These are phyloP conservation scores for Collybia sordida DNA, from an alignment of 768 basidiomycete species.

Conservation along the genomic window DNA sequence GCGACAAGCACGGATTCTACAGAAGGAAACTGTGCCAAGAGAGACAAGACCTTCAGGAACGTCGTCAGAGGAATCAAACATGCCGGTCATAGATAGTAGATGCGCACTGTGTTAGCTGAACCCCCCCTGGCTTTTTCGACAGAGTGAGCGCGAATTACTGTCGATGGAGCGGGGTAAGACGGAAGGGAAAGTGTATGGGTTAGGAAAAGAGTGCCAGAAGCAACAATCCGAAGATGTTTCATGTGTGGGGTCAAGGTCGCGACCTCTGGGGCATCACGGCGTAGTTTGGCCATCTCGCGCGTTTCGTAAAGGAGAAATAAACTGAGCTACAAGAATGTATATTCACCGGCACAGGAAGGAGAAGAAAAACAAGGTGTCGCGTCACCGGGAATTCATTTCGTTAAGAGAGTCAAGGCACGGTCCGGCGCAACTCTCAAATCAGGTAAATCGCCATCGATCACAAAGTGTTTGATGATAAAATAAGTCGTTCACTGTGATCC, in stretches of 20 bases:
- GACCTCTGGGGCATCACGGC: slow-evolving; percentile 39
- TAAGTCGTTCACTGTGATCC: too few species aligned
- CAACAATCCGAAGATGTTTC: slow-evolving; percentile 68
- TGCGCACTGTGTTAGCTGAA: slow-evolving; percentile 55
- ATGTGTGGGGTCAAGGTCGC: slow-evolving; percentile 19
- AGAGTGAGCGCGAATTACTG: slow-evolving; percentile 68
- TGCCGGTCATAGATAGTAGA: background rate
- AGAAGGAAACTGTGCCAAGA: slow-evolving; percentile 68
- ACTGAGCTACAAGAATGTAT: background rate
- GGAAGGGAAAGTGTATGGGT: slow-evolving; percentile 70
- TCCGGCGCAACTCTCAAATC: too few species aligned
- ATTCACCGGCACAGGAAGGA: background rate
- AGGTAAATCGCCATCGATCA: too few species aligned
- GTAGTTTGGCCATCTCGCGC: slow-evolving; percentile 43
- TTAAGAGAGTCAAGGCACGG: background rate
- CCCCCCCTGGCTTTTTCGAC: slow-evolving; percentile 71
- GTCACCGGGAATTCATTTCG: slow-evolving; percentile 14
- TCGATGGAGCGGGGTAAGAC: slow-evolving; percentile 54
- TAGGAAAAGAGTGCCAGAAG: slow-evolving; percentile 78
- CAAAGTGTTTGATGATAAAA: too few species aligned
- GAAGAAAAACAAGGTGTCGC: background rate
- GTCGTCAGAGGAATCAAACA: slow-evolving; percentile 3
- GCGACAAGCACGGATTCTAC: slow-evolving; percentile 74
- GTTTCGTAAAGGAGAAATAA: slow-evolving; percentile 2
- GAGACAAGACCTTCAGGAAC: slow-evolving; percentile 49